A percentile compares a stretch with the other conserved stretches of the same genome.
Evolutionary conservation across 2,329 filamentous ascomycete species (phyloP).

Genomic region (Furcasterigmium furcatum): DNA sequence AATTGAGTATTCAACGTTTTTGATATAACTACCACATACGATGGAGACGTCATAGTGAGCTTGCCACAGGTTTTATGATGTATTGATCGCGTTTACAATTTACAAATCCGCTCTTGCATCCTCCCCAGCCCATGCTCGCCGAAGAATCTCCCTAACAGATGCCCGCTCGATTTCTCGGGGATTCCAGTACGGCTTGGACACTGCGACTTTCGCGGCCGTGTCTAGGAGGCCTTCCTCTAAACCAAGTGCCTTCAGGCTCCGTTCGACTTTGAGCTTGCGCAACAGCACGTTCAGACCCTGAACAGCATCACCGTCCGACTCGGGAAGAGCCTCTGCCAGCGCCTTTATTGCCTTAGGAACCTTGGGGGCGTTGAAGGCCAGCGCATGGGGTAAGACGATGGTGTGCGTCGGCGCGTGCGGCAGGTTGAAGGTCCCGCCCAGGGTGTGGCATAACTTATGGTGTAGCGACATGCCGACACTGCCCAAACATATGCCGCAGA

Average conservation of each 20-base stretch:
- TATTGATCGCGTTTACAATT: not conserved
- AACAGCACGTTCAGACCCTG: conserved; percentile 54
- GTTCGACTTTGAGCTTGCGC: conserved; percentile 48
- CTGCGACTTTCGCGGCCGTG: conserved; percentile 55
- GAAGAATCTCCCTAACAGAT: conserved; percentile 51
- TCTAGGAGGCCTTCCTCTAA: conserved; percentile 61
- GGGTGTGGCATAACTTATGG: conserved; percentile 64
- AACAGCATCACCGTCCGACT: conserved; percentile 55
- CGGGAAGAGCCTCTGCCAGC: conserved; percentile 51
- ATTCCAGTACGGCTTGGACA: conserved; percentile 58
- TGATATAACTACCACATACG: no score
- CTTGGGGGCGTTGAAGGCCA: conserved; percentile 58
- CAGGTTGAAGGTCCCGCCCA: conserved; percentile 61
- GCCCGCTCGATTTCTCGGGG: conserved; percentile 49
- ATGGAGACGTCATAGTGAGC: no score
- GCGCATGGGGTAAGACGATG: conserved; percentile 57
- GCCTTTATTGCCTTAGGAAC: conserved; percentile 49
- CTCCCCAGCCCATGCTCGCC: conserved; percentile 60
- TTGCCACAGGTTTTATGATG: not conserved
- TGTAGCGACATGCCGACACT: conserved; percentile 61
- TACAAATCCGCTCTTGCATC: conserved; percentile 33
- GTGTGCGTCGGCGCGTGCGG: conserved; percentile 66
- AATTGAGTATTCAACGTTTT: no score
- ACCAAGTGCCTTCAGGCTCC: conserved; percentile 49
- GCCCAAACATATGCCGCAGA: conserved; percentile 59